Base-by-base conservation (phyloP, 2,329 filamentous ascomycete genomes). In the Penicillium sp. region DNA sequence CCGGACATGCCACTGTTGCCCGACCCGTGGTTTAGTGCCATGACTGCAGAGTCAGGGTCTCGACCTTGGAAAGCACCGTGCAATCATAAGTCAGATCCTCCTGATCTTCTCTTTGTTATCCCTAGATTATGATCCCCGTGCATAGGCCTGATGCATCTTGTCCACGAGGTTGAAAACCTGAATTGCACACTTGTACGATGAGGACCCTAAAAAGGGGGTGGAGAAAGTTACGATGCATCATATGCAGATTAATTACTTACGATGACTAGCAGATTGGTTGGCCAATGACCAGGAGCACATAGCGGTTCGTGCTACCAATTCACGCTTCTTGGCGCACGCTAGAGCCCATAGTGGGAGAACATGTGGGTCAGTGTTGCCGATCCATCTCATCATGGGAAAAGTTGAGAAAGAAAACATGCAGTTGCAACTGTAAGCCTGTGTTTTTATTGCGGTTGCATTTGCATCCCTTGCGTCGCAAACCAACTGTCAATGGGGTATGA, bases 261-360 rank as follows among this genome's bases (percentile, higher is more conserved):
- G 31, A 61, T 61, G 61, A 61, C 56, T 61, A 56, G 63, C 52
- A 60, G 59, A n/a, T 39, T 3, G 39, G 24, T 22, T 44, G n/a
- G 27, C 64, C 61, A 61, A 64, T 61, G 47, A 63, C 39, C 33
- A 27, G 8, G 8, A 16, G 26, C 10, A 29, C 35, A 61, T 49
- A 60, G 52, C 46, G 56, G 59, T 63, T 62, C 56, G 48, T 57
- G 59, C 53, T 50, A 53, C 45, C 63, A 56, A 60, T 64, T 54
- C 60, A 33, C 49, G 5, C 19, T 48, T n/a, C 52, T 56, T 53
- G 53, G 48, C 45, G 37, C 11, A 14, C 22, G 22, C 52, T 59
- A 58, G 60, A 57, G 48, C 44, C 46, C 44, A 57, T 65, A 60
- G 61, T 61, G 64, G 61, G 51, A 58, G 59, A 66, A 66, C 60